Conservation (phyloP, 73 alveolate genomes). For the Paramecium primaurelia region DNA sequence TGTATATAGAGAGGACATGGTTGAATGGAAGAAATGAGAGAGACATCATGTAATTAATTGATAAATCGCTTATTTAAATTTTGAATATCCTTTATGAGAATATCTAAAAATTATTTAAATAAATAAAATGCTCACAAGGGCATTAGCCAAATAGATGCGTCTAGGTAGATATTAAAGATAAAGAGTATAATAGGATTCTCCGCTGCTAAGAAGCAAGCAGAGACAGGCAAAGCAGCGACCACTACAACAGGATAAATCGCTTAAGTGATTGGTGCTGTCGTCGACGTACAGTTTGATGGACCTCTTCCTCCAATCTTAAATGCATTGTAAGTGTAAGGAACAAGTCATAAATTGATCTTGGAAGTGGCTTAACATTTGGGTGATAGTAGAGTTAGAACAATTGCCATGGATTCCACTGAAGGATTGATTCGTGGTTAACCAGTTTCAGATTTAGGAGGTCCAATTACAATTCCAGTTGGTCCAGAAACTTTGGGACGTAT, state of each 20-base stretch:
- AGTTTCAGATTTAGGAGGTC: slow-evolving; percentile 87
- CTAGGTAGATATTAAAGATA: background rate
- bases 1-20: background rate
- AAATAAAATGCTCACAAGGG: slow-evolving; percentile 26
- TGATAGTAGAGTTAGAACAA: slow-evolving; percentile 92
- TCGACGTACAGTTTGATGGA: slow-evolving; percentile 95
- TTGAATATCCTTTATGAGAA: background rate
- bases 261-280: slow-evolving; percentile 98
- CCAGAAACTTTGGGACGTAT: slow-evolving; percentile 94
- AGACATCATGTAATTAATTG: background rate
- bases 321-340: slow-evolving; percentile 91
- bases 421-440: slow-evolving; percentile 95
- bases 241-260: slow-evolving; percentile 73
- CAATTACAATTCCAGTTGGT: slow-evolving; percentile 97
- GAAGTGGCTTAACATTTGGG: slow-evolving; percentile 98
- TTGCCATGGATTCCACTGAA: slow-evolving; percentile 97
- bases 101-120: background rate
- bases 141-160: slow-evolving; percentile 30
- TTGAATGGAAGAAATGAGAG: background rate
- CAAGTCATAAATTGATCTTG: slow-evolving; percentile 83
- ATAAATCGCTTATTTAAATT: background rate
- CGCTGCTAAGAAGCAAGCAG: slow-evolving; percentile 56
- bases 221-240: background rate
- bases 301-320: slow-evolving; percentile 94
- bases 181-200: background rate